A percentile compares a stretch with the other conserved stretches of the same genome.
phyloP scores from a whole-genome alignment of 129 eudicot genomes.

The Ambrosia artemisiifolia region DNA sequence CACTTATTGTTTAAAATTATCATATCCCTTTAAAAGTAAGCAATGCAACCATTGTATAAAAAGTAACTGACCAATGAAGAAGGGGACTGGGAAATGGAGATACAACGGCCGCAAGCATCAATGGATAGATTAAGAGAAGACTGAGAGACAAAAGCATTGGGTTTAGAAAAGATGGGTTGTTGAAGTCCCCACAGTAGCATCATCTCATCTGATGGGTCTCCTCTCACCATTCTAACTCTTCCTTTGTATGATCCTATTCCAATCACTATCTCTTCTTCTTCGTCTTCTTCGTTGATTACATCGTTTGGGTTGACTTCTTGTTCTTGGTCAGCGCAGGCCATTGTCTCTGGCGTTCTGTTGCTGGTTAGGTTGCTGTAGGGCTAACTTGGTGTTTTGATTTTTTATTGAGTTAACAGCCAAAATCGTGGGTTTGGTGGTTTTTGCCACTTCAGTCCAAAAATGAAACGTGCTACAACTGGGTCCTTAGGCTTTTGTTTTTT shows the following conservation, averaged over 20 bases:
- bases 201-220: slow-evolving; percentile 58
- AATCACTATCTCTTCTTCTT: slow-evolving; percentile 31
- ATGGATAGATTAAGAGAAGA: slow-evolving; percentile 60
- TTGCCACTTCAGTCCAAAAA: too few species aligned
- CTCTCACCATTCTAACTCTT: slow-evolving; percentile 43
- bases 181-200: slow-evolving; percentile 90
- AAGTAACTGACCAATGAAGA: slow-evolving; percentile 55
- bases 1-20: background rate
- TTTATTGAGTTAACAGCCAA: too few species aligned
- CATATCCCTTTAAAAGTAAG: background rate
- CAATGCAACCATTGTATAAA: background rate
- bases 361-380: background rate
- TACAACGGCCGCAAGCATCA: slow-evolving; percentile 85
- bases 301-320: slow-evolving; percentile 9
- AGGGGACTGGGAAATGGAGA: slow-evolving; percentile 85
- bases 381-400: background rate
- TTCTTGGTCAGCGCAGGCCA: slow-evolving; percentile 12
- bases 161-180: slow-evolving; percentile 69
- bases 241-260: slow-evolving; percentile 68
- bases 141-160: slow-evolving; percentile 70
- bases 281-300: slow-evolving; percentile 30
- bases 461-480: too few species aligned
- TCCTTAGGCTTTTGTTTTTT: too few species aligned
- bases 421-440: too few species aligned
- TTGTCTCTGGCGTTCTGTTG: slow-evolving; percentile 6